A percentile compares a stretch with the other conserved stretches of the same genome.
These are phyloP conservation scores for Vaccinium corymbosum DNA, from an alignment of 148 eudicot genomes.

Conservation along the genomic window DNA sequence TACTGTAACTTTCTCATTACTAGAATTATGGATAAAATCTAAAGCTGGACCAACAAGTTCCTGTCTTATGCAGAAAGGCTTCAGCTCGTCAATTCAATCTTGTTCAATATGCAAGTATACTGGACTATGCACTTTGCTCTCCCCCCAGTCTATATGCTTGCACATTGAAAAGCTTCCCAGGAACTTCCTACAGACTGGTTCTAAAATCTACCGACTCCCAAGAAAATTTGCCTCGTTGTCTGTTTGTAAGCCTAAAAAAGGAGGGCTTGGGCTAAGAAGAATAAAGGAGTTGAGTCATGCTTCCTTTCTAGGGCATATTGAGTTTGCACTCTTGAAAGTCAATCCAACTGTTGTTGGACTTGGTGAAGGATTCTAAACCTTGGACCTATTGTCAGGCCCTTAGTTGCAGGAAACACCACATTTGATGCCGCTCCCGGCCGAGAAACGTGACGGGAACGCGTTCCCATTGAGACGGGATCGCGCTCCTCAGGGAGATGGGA, in stretches of 20 bases:
- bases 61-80: not conserved
- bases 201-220: not conserved
- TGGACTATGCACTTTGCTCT: not conserved
- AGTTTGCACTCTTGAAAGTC: not conserved
- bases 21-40: not conserved
- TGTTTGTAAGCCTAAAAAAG: not conserved
- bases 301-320: not conserved
- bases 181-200: not conserved
- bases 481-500: too few relatives aligned
- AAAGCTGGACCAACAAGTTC: constrained; percentile 5
- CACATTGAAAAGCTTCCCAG: not conserved
- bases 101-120: not conserved
- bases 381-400: not conserved
- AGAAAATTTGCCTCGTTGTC: not conserved
- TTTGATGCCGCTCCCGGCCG: too few relatives aligned
- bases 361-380: not conserved
- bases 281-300: not conserved
- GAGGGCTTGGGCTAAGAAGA: not conserved
- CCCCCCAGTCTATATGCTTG: not conserved
- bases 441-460: too few relatives aligned
- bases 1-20: not conserved
- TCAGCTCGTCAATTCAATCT: not conserved
- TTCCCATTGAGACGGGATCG: too few relatives aligned
- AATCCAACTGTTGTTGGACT: not conserved
- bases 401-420: too few relatives aligned